Evolutionary conservation across 257 asterid genomes (phyloP).

Genomic region (Gentiana straminea): DNA sequence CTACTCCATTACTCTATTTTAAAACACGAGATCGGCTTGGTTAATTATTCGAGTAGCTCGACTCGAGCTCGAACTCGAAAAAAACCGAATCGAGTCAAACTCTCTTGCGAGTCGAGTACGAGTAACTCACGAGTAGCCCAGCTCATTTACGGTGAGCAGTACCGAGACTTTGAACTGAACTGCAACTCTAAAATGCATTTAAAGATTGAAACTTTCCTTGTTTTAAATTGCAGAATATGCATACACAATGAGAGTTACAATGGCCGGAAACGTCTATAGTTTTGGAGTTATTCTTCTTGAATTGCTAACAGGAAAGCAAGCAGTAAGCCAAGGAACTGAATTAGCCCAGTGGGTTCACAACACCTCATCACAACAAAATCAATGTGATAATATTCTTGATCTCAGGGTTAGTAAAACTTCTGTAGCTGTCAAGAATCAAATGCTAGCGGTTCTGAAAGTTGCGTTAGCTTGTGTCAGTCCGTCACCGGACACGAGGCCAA

Average conservation of each 20-base stretch:
- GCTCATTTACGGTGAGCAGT: too few species aligned
- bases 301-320: constrained; percentile 69
- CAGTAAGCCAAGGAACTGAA: constrained; percentile 80
- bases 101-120: too few species aligned
- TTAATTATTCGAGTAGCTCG: too few species aligned
- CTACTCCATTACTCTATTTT: too few species aligned
- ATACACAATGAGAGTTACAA: constrained; percentile 84
- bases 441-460: constrained; percentile 69
- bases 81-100: too few species aligned
- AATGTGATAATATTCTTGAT: constrained; percentile 69
- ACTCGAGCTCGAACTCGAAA: too few species aligned
- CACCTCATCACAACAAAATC: constrained; percentile 39
- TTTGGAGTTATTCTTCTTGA: constrained; percentile 77
- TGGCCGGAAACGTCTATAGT: constrained; percentile 81
- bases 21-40: too few species aligned
- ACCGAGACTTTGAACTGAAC: too few species aligned
- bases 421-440: constrained; percentile 54
- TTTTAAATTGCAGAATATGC: constrained; percentile 61
- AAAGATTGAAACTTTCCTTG: not conserved
- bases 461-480: constrained; percentile 63
- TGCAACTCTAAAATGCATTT: too few species aligned
- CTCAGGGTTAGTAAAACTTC: constrained; percentile 41
- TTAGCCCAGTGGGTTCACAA: constrained; percentile 56
- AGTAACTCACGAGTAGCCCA: too few species aligned
- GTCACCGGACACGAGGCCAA: constrained; percentile 71